Percentiles rank a stretch among this genome's conserved stretches.
phyloP scores from a whole-genome alignment of 2,329 filamentous ascomycete species.

The Xylariaceae sp. region DNA sequence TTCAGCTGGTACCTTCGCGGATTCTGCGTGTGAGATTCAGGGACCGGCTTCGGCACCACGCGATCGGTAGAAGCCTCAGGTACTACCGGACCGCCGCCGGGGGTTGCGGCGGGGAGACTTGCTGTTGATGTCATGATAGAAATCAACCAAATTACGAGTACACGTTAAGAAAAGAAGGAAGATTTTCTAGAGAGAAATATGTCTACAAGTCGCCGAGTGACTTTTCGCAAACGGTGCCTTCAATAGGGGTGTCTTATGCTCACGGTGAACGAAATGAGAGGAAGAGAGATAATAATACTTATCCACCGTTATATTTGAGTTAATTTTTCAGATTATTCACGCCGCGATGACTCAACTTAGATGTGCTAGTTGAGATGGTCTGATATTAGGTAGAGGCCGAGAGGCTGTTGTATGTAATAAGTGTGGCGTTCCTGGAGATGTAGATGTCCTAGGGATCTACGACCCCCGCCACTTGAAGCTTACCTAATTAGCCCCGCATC shows the following conservation, averaged over 20 bases:
- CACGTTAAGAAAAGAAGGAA: background rate
- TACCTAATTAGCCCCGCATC: background rate
- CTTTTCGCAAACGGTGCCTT: background rate
- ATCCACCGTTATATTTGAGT: background rate
- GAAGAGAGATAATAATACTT: background rate
- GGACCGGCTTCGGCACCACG: conserved; percentile 66
- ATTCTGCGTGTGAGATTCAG: conserved; percentile 65
- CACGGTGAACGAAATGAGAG: background rate
- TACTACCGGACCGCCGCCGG: conserved; percentile 51
- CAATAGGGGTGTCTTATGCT: too few species aligned
- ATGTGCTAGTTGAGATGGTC: background rate
- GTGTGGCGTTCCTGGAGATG: too few species aligned
- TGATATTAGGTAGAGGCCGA: too few species aligned
- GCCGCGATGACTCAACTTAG: background rate
- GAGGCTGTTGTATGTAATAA: too few species aligned
- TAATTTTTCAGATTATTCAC: background rate
- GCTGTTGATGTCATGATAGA: conserved; percentile 45
- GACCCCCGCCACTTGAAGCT: background rate
- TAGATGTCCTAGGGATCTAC: too few species aligned
- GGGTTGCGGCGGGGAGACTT: conserved; percentile 31
- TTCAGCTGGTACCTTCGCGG: conserved; percentile 74
- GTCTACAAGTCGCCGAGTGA: background rate
- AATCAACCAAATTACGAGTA: background rate
- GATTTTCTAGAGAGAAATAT: background rate
- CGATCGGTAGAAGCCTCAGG: conserved; percentile 47